Percentiles rank a stretch among this genome's conserved stretches.
phyloP scores from a whole-genome alignment of 164 flowering plant genomes.

The Buxus sempervirens region DNA sequence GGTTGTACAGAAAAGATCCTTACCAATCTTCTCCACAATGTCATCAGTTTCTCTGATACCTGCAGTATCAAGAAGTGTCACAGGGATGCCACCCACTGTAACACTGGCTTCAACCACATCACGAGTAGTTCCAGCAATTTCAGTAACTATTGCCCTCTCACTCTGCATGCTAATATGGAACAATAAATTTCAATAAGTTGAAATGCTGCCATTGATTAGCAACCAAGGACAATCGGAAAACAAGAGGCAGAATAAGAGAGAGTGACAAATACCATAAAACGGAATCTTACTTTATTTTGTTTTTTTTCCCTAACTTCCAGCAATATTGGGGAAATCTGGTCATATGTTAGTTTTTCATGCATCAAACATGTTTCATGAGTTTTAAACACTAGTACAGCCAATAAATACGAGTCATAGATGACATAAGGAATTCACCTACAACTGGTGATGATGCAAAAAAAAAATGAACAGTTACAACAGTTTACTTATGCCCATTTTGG shows the following conservation, averaged over 20 bases:
- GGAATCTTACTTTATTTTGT: not conserved
- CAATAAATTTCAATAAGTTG: constrained; percentile 23
- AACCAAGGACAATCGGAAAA: not conserved
- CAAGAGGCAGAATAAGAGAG: not conserved
- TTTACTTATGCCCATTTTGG: too few species aligned
- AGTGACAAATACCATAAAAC: not conserved
- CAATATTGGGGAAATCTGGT: too few species aligned
- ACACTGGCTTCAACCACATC: constrained; percentile 90
- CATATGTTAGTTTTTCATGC: too few species aligned
- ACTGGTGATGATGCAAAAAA: too few species aligned
- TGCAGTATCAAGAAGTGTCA: constrained; percentile 96
- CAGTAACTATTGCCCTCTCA: constrained; percentile 96
- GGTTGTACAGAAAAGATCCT: constrained; percentile 2
- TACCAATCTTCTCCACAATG: constrained; percentile 92
- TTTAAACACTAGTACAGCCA: too few species aligned
- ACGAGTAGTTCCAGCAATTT: constrained; percentile 93
- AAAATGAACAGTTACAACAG: too few species aligned
- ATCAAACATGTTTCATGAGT: too few species aligned
- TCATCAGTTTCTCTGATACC: constrained; percentile 91
- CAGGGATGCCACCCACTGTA: constrained; percentile 73
- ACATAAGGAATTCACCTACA: too few species aligned
- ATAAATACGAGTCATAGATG: too few species aligned
- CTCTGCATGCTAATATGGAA: constrained; percentile 83
- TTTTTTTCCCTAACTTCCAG: not conserved
- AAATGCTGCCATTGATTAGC: not conserved